Evolutionary conservation across 1,284 basidiomycete species (phyloP).

Genomic region (Omphalotus olearius): DNA sequence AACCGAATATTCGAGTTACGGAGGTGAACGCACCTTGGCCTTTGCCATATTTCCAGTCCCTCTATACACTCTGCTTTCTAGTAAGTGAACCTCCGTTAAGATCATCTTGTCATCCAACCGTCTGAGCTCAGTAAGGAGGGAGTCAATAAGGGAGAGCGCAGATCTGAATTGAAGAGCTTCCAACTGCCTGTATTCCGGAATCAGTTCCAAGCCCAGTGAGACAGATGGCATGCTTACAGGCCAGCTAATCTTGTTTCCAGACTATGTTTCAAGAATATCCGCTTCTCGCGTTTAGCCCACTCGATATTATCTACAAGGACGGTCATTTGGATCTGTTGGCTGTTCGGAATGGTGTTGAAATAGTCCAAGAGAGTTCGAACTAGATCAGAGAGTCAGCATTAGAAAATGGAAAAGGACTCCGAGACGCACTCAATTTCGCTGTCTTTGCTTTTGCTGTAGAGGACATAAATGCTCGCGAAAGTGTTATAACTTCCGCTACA

Average conservation of each 20-base stretch:
- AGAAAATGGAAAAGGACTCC: conserved; percentile 5
- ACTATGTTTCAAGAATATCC: conserved; percentile 94
- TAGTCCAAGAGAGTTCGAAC: conserved; percentile 91
- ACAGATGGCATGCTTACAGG: conserved; percentile 48
- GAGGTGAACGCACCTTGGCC: conserved; percentile 63
- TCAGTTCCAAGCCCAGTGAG: background rate
- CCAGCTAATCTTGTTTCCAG: conserved; percentile 88
- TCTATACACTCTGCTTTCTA: conserved; percentile 90
- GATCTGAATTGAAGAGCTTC: conserved; percentile 77
- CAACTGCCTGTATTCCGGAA: conserved; percentile 52
- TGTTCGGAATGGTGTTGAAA: conserved; percentile 77
- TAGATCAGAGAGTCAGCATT: conserved; percentile 26
- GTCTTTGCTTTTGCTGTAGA: conserved; percentile 98
- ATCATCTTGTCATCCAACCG: conserved; percentile 97
- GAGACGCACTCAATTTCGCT: conserved; percentile 83
- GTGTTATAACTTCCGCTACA: conserved; percentile 83
- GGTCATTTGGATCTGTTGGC: conserved; percentile 77
- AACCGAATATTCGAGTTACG: background rate
- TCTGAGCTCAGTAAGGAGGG: conserved; percentile 86
- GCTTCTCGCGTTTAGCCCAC: conserved; percentile 91
- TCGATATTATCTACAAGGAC: conserved; percentile 89
- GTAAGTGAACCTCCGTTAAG: conserved; percentile 92
- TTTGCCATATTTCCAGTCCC: conserved; percentile 91
- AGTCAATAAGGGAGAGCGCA: conserved; percentile 81
- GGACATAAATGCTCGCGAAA: conserved; percentile 88